Percentiles rank a stretch among this genome's conserved stretches.
Conservation (phyloP, 345 rosid genomes). For the Syzygium jambos region DNA sequence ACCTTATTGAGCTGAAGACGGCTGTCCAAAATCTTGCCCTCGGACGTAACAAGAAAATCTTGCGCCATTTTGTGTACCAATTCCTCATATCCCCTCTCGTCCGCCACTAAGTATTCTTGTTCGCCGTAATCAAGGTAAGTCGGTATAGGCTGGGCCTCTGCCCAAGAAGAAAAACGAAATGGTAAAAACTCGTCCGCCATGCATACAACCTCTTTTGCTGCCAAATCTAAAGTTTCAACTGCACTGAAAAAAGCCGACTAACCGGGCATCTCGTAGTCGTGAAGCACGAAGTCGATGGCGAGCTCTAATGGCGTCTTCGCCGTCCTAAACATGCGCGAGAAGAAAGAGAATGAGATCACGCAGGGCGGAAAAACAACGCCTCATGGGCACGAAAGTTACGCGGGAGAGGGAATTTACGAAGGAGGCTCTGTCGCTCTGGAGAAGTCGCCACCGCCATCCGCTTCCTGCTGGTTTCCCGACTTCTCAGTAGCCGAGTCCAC, state of each 20-base stretch:
- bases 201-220: neutral
- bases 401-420: neutral
- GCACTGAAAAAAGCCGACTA: neutral
- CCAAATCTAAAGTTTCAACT: neutral
- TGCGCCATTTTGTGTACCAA: constrained; percentile 69
- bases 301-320: constrained; percentile 19
- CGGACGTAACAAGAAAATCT: constrained; percentile 55
- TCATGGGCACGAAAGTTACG: neutral
- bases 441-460: neutral
- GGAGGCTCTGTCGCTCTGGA: neutral
- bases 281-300: constrained; percentile 95
- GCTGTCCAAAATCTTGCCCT: constrained; percentile 61
- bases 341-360: neutral
- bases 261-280: constrained; percentile 37
- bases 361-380: neutral
- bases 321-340: neutral
- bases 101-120: constrained; percentile 79
- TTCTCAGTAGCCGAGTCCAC: constrained; percentile 72
- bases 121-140: constrained; percentile 89
- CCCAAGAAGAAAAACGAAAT: neutral
- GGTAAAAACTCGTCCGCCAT: neutral
- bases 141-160: constrained; percentile 97
- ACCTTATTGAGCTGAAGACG: constrained; percentile 91
- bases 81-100: constrained; percentile 80
- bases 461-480: constrained; percentile 32